Conservation (phyloP, 768 basidiomycete genomes). For the Leccinellum rugosiceps region DNA sequence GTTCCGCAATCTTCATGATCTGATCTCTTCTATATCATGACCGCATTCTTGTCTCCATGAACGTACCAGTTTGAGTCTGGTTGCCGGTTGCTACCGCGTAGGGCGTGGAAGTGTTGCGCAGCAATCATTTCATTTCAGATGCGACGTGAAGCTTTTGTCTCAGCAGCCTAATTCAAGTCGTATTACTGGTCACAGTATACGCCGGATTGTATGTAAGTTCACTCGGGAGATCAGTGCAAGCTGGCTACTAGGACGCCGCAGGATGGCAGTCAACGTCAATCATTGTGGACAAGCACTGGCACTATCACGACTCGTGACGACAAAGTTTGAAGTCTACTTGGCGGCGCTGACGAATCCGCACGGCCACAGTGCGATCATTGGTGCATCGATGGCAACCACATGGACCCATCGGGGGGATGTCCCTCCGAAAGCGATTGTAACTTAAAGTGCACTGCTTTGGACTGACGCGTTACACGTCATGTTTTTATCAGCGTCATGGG, state of each 20-base stretch:
- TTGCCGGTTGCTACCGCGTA: conserved; percentile 17
- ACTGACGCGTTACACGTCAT: neutral
- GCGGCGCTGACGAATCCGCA: neutral
- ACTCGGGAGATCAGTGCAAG: neutral
- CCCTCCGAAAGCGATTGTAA: neutral
- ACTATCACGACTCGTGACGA: neutral
- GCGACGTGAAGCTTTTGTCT: neutral
- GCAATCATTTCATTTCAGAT: neutral
- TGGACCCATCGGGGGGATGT: neutral
- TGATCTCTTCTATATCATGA: conserved; percentile 27
- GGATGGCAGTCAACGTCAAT: neutral
- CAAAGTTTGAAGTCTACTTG: neutral
- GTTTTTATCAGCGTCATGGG: neutral
- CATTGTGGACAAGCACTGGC: neutral
- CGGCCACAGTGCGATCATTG: neutral
- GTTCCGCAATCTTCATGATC: conserved; percentile 38
- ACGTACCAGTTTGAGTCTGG: neutral
- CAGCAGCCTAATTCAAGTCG: neutral
- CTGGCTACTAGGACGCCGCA: neutral
- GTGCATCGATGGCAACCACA: neutral
- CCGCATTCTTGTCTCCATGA: neutral
- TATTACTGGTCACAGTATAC: too few relatives aligned
- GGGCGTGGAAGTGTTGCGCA: conserved; percentile 13
- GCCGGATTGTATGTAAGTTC: too few relatives aligned
- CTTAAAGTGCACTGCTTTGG: conserved; percentile 1